Evolutionary conservation across 768 basidiomycete species (phyloP).

Genomic region (Filobasidium floriforme): DNA sequence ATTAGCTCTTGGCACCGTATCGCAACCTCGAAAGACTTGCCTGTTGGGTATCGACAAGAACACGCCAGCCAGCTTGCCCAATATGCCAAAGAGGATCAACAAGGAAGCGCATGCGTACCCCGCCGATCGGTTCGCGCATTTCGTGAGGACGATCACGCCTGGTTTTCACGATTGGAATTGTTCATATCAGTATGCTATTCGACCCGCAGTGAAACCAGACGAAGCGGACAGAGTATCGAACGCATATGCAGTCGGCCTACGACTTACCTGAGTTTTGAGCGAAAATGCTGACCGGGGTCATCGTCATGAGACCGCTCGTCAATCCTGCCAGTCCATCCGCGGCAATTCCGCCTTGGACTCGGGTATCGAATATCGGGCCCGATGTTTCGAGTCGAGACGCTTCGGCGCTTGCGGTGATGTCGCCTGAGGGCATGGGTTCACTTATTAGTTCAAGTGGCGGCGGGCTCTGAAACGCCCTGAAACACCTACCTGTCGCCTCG

Average conservation of each 20-base stretch:
- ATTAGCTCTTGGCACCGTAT: background rate
- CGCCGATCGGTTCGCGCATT: conserved; percentile 71
- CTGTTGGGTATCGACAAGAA: conserved; percentile 72
- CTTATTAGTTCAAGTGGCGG: too few species aligned
- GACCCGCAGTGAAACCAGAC: too few species aligned
- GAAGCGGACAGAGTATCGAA: too few species aligned
- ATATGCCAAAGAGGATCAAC: conserved; percentile 68
- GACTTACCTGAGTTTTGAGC: conserved; percentile 50
- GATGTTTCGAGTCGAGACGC: conserved; percentile 67
- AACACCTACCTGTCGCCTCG: background rate
- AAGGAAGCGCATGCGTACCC: conserved; percentile 73
- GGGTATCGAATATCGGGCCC: conserved; percentile 67
- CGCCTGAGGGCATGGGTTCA: too few species aligned
- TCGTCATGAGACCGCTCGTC: conserved; percentile 65
- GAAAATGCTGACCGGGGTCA: conserved; percentile 70
- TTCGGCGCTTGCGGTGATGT: conserved; percentile 66
- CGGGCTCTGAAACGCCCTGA: too few species aligned
- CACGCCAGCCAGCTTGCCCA: conserved; percentile 75
- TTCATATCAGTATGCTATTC: background rate
- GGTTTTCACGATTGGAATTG: background rate
- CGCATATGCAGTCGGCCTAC: too few species aligned
- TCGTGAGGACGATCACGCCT: conserved; percentile 62
- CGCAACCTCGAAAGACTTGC: conserved; percentile 48
- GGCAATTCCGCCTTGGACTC: conserved; percentile 75
- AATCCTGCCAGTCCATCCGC: conserved; percentile 69